Base-by-base conservation (phyloP, 352 stramenopile genomes). In the Globisporangium megalacanthum region DNA sequence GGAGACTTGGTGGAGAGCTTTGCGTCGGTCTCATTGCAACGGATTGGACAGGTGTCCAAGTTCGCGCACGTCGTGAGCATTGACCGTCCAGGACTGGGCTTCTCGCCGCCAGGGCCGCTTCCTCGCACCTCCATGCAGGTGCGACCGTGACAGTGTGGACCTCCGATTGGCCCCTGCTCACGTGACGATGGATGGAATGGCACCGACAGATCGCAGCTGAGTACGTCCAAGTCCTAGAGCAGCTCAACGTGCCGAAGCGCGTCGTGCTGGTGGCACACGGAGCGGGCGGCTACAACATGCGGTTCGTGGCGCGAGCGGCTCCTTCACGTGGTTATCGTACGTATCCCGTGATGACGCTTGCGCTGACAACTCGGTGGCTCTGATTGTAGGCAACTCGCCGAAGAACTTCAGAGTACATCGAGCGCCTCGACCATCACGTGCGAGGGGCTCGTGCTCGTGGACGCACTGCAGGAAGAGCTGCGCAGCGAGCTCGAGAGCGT, bases 241-340 rank as follows among this genome's bases (percentile, higher is more conserved):
- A 76, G 36, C 67, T 92, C 17, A 72, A 86, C 19, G 65, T 89
- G 15, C 63, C 64, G 20, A 63, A 70, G n/a, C 75, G 80, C 31
- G 59, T 93, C 39, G 64, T 93, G 33, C 72, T 93, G 7, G 80
- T 93, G 20, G 83, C 56, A 0, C 83, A 93, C 56, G 83, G 83
- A 50, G 76, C 77, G 8, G 83, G 83, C 17, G 83, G 79, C 41
- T 93, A 93, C 71, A 88, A 89, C 61, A 93, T 93, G 83, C 69
- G 83, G 65, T 80, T 39, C 13, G 49, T 56, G 17, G 14, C 41
- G 4, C 19, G 9, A 9, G 25, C 25, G 25, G 25, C 25, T 29
- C 25, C 25, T 29, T 29, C 25, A 29, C 25, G 2, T 29, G 25
- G 25, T 29, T 29, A 29, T 29, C 25, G 25, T 29, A 29, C 25